These are phyloP conservation scores for Syzygium aqueum DNA, from an alignment of 345 rosid species.

Conservation along the genomic window DNA sequence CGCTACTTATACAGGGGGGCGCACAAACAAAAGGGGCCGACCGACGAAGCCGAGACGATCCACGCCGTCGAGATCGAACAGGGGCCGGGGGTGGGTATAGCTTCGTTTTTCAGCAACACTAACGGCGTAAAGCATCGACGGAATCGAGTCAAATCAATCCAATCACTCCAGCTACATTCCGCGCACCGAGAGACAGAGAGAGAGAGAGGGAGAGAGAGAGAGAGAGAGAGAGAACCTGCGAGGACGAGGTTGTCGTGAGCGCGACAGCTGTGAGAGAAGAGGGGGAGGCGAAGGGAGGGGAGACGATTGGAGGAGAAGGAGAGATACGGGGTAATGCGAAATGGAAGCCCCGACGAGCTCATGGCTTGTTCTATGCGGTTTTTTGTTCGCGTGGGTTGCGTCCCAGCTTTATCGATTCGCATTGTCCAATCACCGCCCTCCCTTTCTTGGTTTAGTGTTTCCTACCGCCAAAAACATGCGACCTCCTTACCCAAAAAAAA, in stretches of 20 bases:
- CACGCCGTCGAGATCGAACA: background rate
- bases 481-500: background rate
- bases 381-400: background rate
- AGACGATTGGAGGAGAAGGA: background rate
- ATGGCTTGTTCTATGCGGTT: background rate
- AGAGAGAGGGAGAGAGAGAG: background rate
- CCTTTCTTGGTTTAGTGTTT: background rate
- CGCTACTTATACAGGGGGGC: background rate
- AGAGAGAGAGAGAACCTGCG: conserved; percentile 12
- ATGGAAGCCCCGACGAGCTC: background rate
- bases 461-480: background rate
- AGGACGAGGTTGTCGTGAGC: background rate
- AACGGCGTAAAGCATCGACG: background rate
- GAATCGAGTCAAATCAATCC: background rate
- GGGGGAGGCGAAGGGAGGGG: background rate
- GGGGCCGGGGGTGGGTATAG: background rate
- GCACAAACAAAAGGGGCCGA: background rate
- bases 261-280: background rate
- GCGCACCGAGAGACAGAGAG: background rate
- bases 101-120: background rate
- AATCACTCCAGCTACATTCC: background rate
- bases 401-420: background rate
- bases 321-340: background rate
- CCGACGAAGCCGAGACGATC: background rate
- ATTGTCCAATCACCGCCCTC: background rate